phyloP scores from a whole-genome alignment of 306 rosid genomes.

The Begonia fuchsioides region DNA sequence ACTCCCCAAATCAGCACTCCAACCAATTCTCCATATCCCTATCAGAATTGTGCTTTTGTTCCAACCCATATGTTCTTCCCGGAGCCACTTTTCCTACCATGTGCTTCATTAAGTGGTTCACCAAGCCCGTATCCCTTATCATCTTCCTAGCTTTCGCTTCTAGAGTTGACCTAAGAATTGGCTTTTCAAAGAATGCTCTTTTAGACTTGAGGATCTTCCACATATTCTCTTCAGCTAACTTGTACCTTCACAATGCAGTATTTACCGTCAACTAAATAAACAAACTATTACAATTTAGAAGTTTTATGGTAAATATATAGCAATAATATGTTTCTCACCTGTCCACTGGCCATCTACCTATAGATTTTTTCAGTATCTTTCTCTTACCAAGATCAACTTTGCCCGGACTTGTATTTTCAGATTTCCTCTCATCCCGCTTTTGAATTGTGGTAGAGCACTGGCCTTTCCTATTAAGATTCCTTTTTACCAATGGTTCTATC shows the following conservation, averaged over 20 bases:
- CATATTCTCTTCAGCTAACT: constrained; percentile 65
- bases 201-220: constrained; percentile 56
- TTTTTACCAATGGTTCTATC: constrained; percentile 10
- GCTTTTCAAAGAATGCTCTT: constrained; percentile 45
- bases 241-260: constrained; percentile 35
- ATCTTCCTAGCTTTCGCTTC: constrained; percentile 66
- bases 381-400: constrained; percentile 18
- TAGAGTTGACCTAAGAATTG: constrained; percentile 55
- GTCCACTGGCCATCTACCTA: constrained; percentile 43
- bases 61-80: constrained; percentile 54
- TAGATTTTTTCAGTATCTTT: constrained; percentile 21
- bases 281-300: background rate
- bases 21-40: constrained; percentile 95
- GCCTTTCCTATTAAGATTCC: constrained; percentile 26
- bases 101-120: constrained; percentile 83
- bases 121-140: constrained; percentile 82
- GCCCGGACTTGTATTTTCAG: constrained; percentile 18
- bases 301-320: no score
- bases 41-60: constrained; percentile 67
- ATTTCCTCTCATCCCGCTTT: constrained; percentile 11
- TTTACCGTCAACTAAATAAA: background rate
- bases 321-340: constrained; percentile 15
- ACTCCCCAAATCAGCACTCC: constrained; percentile 61
- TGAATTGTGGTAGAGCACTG: constrained; percentile 6
- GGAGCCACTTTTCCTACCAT: constrained; percentile 92